Conservation (phyloP, 2,329 filamentous ascomycete species). For the Diaporthe citri region DNA sequence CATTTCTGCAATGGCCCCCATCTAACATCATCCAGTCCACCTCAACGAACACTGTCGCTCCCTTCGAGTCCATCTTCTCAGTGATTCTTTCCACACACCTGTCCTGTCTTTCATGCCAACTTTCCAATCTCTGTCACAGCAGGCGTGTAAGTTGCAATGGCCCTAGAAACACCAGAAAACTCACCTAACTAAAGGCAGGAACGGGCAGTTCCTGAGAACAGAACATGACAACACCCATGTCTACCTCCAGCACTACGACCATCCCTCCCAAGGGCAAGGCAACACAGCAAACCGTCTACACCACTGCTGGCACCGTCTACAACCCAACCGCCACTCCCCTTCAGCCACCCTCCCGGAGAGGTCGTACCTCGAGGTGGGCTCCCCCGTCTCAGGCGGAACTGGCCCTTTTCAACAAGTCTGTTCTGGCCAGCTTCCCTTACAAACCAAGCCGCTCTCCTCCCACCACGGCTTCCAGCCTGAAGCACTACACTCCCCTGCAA, state of each 20-base stretch:
- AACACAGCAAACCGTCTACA: slow-evolving; percentile 59
- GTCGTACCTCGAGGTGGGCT: slow-evolving; percentile 59
- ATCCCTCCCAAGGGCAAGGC: slow-evolving; percentile 31
- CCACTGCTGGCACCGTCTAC: slow-evolving; percentile 69
- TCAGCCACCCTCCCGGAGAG: slow-evolving; percentile 65
- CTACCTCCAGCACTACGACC: slow-evolving; percentile 39
- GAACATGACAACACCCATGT: slow-evolving; percentile 34
- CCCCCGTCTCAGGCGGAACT: slow-evolving; percentile 49
- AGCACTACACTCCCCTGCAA: slow-evolving; percentile 64
- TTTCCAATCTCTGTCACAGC: neutral
- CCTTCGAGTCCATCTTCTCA: neutral
- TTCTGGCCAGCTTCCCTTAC: slow-evolving; percentile 53
- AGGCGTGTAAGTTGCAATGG: slow-evolving; percentile 28
- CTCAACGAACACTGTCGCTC: neutral
- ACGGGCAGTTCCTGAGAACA: neutral
- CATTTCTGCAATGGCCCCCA: neutral
- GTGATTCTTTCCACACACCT: slow-evolving; percentile 2
- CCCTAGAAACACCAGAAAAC: neutral
- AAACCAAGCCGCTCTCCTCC: slow-evolving; percentile 45
- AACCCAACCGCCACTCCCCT: slow-evolving; percentile 62
- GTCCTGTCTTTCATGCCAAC: neutral
- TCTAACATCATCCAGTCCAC: neutral
- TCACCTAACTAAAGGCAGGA: neutral
- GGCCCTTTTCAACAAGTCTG: slow-evolving; percentile 53
- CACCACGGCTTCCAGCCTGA: slow-evolving; percentile 44